phyloP scores from a whole-genome alignment of 2,329 filamentous ascomycete species.

The Ophiocordyceps camponoti-rufipedis region DNA sequence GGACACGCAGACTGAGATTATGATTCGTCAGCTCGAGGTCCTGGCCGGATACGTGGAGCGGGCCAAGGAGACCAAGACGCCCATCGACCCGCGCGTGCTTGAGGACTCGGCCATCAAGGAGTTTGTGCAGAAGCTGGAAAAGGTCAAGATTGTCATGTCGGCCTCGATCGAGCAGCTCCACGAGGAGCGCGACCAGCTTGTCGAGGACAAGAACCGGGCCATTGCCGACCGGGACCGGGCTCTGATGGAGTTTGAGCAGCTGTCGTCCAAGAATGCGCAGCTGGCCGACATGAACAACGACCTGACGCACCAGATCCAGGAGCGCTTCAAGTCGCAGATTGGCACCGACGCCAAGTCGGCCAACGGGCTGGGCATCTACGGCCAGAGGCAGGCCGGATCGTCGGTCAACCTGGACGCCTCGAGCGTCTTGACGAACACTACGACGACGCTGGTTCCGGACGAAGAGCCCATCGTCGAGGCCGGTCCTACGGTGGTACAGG shows the following conservation, averaged over 20 bases:
- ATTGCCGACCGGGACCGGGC: slow-evolving; percentile 80
- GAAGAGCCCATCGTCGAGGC: slow-evolving; percentile 51
- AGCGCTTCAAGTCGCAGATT: slow-evolving; percentile 69
- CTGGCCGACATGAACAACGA: slow-evolving; percentile 91
- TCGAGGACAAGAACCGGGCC: slow-evolving; percentile 71
- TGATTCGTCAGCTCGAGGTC: slow-evolving; percentile 79
- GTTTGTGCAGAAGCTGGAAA: slow-evolving; percentile 58
- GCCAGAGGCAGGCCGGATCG: slow-evolving; percentile 30
- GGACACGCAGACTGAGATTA: slow-evolving; percentile 88
- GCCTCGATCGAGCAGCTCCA: slow-evolving; percentile 40
- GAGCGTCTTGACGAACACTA: slow-evolving; percentile 30
- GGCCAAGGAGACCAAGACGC: slow-evolving; percentile 65
- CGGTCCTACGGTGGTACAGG: slow-evolving; percentile 86
- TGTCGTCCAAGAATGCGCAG: slow-evolving; percentile 88
- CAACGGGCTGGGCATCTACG: slow-evolving; percentile 40
- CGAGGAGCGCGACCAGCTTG: slow-evolving; percentile 58
- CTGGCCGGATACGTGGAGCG: slow-evolving; percentile 75
- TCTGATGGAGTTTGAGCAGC: slow-evolving; percentile 85
- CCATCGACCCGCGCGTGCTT: slow-evolving; percentile 63
- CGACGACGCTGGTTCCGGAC: slow-evolving; percentile 40
- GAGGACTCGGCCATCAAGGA: slow-evolving; percentile 87
- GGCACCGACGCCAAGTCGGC: slow-evolving; percentile 27
- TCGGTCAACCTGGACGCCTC: slow-evolving; percentile 31
- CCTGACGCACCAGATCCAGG: slow-evolving; percentile 84
- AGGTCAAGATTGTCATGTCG: slow-evolving; percentile 40